These are phyloP conservation scores for Lasiodiplodia sp. DNA, from an alignment of 2,329 filamentous ascomycete species.

Conservation along the genomic window DNA sequence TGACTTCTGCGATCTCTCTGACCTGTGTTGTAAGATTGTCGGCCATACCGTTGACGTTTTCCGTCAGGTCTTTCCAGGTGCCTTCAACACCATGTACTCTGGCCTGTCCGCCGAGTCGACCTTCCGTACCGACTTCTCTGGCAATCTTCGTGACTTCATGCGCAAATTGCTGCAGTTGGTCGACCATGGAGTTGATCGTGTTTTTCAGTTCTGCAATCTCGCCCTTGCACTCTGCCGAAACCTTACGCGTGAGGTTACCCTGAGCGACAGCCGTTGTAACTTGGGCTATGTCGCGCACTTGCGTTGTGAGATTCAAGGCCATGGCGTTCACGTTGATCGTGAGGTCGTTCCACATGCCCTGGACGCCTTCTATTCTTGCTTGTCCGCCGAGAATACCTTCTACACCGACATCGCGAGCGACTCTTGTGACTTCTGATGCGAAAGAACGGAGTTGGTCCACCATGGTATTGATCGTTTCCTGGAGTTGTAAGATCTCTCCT, in stretches of 20 bases:
- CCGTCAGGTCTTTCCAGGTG: slow-evolving; percentile 62
- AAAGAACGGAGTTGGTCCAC: slow-evolving; percentile 72
- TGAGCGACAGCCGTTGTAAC: slow-evolving; percentile 61
- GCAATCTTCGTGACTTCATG: slow-evolving; percentile 62
- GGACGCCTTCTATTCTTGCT: slow-evolving; percentile 69
- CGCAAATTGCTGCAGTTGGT: slow-evolving; percentile 60
- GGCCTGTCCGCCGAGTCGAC: slow-evolving; percentile 59
- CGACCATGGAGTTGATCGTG: slow-evolving; percentile 63
- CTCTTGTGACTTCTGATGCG: slow-evolving; percentile 70
- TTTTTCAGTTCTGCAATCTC: slow-evolving; percentile 60
- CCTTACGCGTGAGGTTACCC: slow-evolving; percentile 60
- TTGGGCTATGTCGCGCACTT: slow-evolving; percentile 62
- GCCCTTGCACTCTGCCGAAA: slow-evolving; percentile 60
- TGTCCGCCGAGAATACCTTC: slow-evolving; percentile 70
- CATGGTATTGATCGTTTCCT: slow-evolving; percentile 82
- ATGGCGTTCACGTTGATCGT: slow-evolving; percentile 64
- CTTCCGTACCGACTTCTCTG: slow-evolving; percentile 61
- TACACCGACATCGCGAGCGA: slow-evolving; percentile 69
- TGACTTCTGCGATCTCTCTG: slow-evolving; percentile 62
- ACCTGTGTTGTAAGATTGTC: slow-evolving; percentile 61
- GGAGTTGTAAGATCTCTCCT: slow-evolving; percentile 92
- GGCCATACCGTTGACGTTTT: slow-evolving; percentile 63
- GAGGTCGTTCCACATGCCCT: slow-evolving; percentile 72
- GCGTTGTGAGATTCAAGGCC: slow-evolving; percentile 61
- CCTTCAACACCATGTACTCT: slow-evolving; percentile 62